Percentiles rank a stretch among this genome's conserved stretches.
These are phyloP conservation scores for Eucalyptus lansdowneana DNA, from an alignment of 345 rosid species.

Conservation along the genomic window DNA sequence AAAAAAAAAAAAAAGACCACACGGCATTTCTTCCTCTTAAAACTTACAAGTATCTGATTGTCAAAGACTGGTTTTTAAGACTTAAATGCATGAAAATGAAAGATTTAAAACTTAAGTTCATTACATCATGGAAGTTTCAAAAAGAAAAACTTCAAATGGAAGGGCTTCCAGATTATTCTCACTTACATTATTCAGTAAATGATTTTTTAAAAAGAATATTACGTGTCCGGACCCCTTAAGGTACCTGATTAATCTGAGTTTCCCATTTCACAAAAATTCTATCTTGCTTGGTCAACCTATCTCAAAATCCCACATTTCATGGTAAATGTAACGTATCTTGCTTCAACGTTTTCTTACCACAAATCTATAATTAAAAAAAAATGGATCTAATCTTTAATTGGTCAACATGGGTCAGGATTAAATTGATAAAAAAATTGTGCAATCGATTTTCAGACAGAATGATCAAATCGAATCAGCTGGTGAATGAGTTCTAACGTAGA, in stretches of 20 bases:
- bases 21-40: accelerated
- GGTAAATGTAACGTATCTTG: no score
- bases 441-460: background rate
- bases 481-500: background rate
- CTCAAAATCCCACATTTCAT: background rate
- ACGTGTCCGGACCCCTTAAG: accelerated
- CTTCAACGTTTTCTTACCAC: background rate
- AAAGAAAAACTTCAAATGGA: background rate
- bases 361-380: background rate
- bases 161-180: no score
- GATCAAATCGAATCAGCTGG: background rate
- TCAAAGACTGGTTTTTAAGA: no score
- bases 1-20: no score
- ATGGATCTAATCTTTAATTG: background rate
- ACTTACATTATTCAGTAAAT: background rate
- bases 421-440: background rate
- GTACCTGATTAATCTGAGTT: background rate
- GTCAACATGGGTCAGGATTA: background rate
- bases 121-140: no score
- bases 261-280: background rate
- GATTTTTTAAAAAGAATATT: background rate
- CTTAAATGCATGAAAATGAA: background rate
- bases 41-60: no score
- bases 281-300: background rate
- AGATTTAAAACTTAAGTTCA: background rate